A percentile compares a stretch with the other conserved stretches of the same genome.
These are phyloP conservation scores for Mortierella alpina DNA, from an alignment of 192 early-diverging fungal genomes.

Conservation along the genomic window DNA sequence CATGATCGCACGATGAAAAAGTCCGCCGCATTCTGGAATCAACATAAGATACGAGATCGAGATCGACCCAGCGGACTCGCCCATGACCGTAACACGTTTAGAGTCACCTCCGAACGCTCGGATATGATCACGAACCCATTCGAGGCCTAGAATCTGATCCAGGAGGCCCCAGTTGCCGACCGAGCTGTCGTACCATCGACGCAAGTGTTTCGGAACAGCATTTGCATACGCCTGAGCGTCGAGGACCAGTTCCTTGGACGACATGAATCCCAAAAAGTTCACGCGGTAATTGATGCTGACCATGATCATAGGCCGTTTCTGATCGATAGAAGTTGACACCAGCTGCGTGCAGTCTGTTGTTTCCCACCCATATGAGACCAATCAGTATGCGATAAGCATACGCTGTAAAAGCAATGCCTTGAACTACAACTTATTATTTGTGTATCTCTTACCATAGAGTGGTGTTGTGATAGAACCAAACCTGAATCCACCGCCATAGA, in stretches of 20 bases:
- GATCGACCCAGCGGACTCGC: constrained; percentile 65
- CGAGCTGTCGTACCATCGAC: constrained; percentile 3
- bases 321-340: neutral
- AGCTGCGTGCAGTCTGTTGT: constrained; percentile 1
- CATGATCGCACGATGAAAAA: constrained; percentile 7
- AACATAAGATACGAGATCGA: constrained; percentile 41
- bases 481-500: constrained; percentile 12
- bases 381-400: neutral
- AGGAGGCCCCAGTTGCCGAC: constrained; percentile 56
- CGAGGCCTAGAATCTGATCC: too few species aligned
- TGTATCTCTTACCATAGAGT: constrained; percentile 7
- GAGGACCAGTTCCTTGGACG: constrained; percentile 31
- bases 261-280: constrained; percentile 58
- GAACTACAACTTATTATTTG: neutral
- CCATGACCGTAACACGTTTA: constrained; percentile 61
- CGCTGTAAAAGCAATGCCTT: neutral
- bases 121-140: constrained; percentile 71
- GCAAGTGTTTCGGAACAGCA: neutral
- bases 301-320: constrained; percentile 32
- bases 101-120: constrained; percentile 68
- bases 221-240: neutral
- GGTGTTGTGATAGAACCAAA: neutral
- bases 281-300: constrained; percentile 61
- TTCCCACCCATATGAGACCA: too few species aligned
- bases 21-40: neutral